phyloP scores from a whole-genome alignment of 2,329 filamentous ascomycete species.

The Stachybotrys chartarum region DNA sequence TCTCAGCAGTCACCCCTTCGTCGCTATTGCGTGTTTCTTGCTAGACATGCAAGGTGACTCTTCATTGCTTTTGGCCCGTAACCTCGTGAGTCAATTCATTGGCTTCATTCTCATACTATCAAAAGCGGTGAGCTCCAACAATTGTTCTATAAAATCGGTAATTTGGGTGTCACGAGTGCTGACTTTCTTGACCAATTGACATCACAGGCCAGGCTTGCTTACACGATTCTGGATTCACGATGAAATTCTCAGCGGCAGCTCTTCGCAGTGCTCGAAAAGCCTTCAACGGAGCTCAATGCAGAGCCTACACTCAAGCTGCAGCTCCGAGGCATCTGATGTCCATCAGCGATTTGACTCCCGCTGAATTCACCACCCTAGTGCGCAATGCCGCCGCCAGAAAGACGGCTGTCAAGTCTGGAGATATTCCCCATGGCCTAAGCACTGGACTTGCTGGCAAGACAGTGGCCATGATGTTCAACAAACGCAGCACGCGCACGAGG shows the following conservation, averaged over 20 bases:
- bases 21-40: too few species aligned
- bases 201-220: slow-evolving; percentile 22
- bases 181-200: background rate
- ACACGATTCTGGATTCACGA: slow-evolving; percentile 11
- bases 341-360: slow-evolving; percentile 74
- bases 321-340: slow-evolving; percentile 80
- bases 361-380: slow-evolving; percentile 75
- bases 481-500: slow-evolving; percentile 86
- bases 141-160: too few species aligned
- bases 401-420: slow-evolving; percentile 62
- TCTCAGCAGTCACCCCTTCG: too few species aligned
- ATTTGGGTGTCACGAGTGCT: background rate
- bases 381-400: slow-evolving; percentile 77
- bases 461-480: slow-evolving; percentile 94
- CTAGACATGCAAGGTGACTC: background rate
- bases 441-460: slow-evolving; percentile 66
- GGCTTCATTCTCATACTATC: background rate
- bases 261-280: slow-evolving; percentile 25
- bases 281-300: slow-evolving; percentile 28
- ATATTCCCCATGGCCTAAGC: slow-evolving; percentile 46
- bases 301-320: slow-evolving; percentile 34
- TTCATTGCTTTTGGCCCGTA: slow-evolving; percentile 1
- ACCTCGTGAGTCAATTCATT: background rate
- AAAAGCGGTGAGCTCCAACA: too few species aligned
- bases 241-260: slow-evolving; percentile 12